These are phyloP conservation scores for Ampelocalamus luodianensis DNA, from an alignment of 176 grass and related monocot species.

Conservation along the genomic window DNA sequence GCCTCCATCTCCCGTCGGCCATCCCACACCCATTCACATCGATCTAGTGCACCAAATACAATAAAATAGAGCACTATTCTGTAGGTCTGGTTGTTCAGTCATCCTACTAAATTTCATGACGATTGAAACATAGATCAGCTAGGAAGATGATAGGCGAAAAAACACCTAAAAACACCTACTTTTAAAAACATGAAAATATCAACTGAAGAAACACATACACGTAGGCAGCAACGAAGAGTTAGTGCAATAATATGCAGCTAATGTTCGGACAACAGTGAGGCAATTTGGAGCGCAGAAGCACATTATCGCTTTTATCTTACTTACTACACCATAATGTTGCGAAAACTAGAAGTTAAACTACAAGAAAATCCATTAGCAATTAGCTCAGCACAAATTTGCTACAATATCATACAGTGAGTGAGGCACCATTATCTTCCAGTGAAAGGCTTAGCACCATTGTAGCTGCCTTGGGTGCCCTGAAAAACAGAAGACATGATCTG, in stretches of 20 bases:
- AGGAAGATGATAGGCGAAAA: not conserved
- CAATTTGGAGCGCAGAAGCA: not conserved
- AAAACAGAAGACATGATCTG: constrained; percentile 30
- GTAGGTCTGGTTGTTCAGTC: not conserved
- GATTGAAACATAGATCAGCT: not conserved
- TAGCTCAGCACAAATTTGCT: not conserved
- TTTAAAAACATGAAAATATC: not conserved
- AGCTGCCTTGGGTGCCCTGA: constrained; percentile 95
- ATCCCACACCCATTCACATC: not conserved
- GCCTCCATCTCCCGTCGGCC: not conserved
- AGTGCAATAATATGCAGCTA: not conserved
- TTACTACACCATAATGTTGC: constrained; percentile 1
- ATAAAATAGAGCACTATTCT: too few relatives aligned
- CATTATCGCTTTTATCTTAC: not conserved
- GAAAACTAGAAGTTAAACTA: constrained; percentile 33
- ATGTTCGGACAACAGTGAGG: not conserved
- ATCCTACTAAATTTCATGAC: not conserved
- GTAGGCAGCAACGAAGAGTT: not conserved
- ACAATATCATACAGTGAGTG: constrained; percentile 69
- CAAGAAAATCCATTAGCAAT: not conserved
- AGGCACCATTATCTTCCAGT: constrained; percentile 80
- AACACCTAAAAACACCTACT: not conserved
- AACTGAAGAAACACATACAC: not conserved
- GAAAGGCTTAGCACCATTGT: constrained; percentile 87
- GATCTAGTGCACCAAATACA: not conserved